Conservation (phyloP, 257 asterid species). For the Fraxinus quadrangulata region DNA sequence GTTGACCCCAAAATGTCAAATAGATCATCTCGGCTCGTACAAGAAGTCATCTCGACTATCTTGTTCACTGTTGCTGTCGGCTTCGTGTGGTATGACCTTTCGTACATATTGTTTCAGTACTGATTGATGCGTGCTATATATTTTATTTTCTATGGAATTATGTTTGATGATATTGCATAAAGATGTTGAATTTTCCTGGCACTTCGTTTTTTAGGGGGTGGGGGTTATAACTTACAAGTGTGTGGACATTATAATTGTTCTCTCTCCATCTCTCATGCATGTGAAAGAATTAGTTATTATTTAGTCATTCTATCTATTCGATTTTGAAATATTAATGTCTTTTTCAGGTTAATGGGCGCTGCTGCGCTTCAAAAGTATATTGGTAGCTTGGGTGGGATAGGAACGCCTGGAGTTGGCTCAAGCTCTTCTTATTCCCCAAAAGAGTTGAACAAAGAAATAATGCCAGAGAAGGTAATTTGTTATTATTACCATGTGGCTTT, state of each 20-base stretch:
- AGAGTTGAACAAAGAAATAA: slow-evolving; percentile 80
- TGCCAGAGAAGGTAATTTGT: slow-evolving; percentile 76
- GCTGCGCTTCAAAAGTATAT: slow-evolving; percentile 92
- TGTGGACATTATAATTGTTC: neutral
- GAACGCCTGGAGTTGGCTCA: slow-evolving; percentile 93
- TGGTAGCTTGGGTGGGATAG: slow-evolving; percentile 94
- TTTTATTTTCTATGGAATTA: slow-evolving; percentile 1
- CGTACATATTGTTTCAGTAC: slow-evolving; percentile 9
- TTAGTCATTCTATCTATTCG: slow-evolving; percentile 16
- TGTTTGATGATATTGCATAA: neutral
- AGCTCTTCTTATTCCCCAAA: slow-evolving; percentile 84
- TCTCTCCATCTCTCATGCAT: slow-evolving; percentile 21
- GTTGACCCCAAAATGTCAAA: slow-evolving; percentile 77
- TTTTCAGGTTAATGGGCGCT: slow-evolving; percentile 69
- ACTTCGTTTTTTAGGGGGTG: slow-evolving; percentile 9
- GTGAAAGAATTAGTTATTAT: neutral
- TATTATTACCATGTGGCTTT: slow-evolving; percentile 16
- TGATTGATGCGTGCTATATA: neutral
- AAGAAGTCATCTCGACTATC: slow-evolving; percentile 77
- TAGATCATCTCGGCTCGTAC: slow-evolving; percentile 75
- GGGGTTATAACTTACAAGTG: neutral
- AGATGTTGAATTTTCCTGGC: neutral
- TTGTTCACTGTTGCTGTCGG: slow-evolving; percentile 80
- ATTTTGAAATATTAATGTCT: slow-evolving; percentile 22
- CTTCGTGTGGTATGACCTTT: slow-evolving; percentile 69